A percentile compares a stretch with the other conserved stretches of the same genome.
Evolutionary conservation across 148 eudicot genomes (phyloP).

Genomic region (Mesembryanthemum crystallinum): DNA sequence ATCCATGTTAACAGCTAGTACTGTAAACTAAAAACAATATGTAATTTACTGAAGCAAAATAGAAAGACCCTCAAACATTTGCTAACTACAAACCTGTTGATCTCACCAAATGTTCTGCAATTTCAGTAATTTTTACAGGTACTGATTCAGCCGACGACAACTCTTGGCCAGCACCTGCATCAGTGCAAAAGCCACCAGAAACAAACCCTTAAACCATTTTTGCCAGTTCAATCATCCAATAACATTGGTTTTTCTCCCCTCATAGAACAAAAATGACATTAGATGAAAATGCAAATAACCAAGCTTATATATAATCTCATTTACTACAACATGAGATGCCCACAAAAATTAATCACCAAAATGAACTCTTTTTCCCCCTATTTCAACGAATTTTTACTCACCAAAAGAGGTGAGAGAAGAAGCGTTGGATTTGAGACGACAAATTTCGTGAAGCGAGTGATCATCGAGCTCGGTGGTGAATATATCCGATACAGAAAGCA

Average conservation of each 20-base stretch:
- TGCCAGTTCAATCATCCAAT: conserved; percentile 1
- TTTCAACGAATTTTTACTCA: conserved; percentile 11
- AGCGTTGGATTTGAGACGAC: conserved; percentile 54
- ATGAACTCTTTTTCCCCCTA: not conserved
- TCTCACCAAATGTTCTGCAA: conserved; percentile 56
- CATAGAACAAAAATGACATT: not conserved
- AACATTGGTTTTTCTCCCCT: not conserved
- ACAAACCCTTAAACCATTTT: not conserved
- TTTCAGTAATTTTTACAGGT: conserved; percentile 43
- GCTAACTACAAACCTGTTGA: conserved; percentile 61
- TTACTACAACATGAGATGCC: not conserved
- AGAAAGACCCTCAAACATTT: not conserved
- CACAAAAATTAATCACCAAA: not conserved
- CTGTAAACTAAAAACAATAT: not conserved
- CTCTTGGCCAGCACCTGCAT: conserved; percentile 51
- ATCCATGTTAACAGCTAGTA: not conserved
- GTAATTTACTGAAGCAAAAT: not conserved
- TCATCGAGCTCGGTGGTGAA: conserved; percentile 71
- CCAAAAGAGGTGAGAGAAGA: conserved; percentile 49
- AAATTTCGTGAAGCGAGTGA: conserved; percentile 46
- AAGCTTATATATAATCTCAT: not conserved
- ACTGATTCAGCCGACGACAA: conserved; percentile 47
- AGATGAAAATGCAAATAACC: not conserved
- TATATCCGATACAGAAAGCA: conserved; percentile 58
- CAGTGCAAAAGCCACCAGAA: conserved; percentile 1